These are phyloP conservation scores for Phytophthora litchii DNA, from an alignment of 352 stramenopile genomes.

Conservation along the genomic window DNA sequence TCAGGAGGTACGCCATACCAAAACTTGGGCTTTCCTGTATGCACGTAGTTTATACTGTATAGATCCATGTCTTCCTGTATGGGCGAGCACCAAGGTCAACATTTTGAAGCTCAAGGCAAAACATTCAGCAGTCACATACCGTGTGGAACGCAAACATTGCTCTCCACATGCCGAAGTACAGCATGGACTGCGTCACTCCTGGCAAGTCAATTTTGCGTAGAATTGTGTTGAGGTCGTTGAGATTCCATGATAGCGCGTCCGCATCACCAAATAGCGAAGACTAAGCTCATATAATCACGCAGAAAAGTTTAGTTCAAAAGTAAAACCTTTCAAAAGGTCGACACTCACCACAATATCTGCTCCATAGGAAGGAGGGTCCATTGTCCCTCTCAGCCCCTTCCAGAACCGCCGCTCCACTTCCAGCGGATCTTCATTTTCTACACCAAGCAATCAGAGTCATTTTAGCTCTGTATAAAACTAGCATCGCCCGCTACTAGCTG, in stretches of 20 bases:
- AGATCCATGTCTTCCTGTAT: slow-evolving; percentile 93
- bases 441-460: slow-evolving; percentile 9
- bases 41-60: slow-evolving; percentile 95
- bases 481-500: background rate
- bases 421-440: slow-evolving; percentile 47
- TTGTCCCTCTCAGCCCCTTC: slow-evolving; percentile 84
- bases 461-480: too few species aligned
- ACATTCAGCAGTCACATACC: slow-evolving; percentile 27
- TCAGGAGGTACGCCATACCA: slow-evolving; percentile 92
- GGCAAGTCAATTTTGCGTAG: slow-evolving; percentile 80
- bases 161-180: slow-evolving; percentile 95
- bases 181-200: slow-evolving; percentile 90
- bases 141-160: slow-evolving; percentile 95
- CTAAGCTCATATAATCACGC: slow-evolving; percentile 17
- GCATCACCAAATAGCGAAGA: slow-evolving; percentile 85
- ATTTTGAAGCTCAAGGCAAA: background rate
- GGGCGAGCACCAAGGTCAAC: background rate
- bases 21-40: slow-evolving; percentile 92
- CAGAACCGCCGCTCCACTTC: slow-evolving; percentile 88
- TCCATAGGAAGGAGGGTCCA: slow-evolving; percentile 90
- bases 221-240: slow-evolving; percentile 89
- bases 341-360: slow-evolving; percentile 84
- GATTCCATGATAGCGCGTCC: slow-evolving; percentile 82
- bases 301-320: slow-evolving; percentile 6
- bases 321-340: background rate